A percentile compares a stretch with the other conserved stretches of the same genome.
phyloP scores from a whole-genome alignment of 192 early-diverging fungal genomes.

The Dissophora globulifera region DNA sequence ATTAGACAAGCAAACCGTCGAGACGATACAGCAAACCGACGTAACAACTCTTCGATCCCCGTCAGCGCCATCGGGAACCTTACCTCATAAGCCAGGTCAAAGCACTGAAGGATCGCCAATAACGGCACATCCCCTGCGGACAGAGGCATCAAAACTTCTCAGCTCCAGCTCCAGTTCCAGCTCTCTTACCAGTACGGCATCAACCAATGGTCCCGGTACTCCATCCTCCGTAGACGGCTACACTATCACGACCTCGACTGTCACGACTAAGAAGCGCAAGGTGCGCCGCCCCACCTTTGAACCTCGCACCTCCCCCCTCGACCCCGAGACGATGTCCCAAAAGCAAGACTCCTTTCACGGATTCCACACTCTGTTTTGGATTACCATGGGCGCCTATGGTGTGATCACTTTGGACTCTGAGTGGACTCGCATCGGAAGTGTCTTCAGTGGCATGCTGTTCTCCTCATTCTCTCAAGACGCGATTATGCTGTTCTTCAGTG shows the following conservation, averaged over 20 bases:
- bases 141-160: not conserved
- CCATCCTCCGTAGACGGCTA: constrained; percentile 25
- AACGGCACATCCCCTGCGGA: not conserved
- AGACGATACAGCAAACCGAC: not conserved
- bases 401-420: constrained; percentile 64
- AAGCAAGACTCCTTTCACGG: constrained; percentile 68
- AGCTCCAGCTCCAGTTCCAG: constrained; percentile 7
- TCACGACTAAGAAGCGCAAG: constrained; percentile 33
- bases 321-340: constrained; percentile 48
- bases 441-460: constrained; percentile 58
- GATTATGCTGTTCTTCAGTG: constrained; percentile 73
- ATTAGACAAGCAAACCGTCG: not conserved
- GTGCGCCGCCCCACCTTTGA: constrained; percentile 52
- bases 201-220: constrained; percentile 24
- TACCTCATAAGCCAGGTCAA: constrained; percentile 2
- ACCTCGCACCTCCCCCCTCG: constrained; percentile 52
- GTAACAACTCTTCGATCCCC: constrained; percentile 12
- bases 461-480: constrained; percentile 71
- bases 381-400: constrained; percentile 78
- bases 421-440: constrained; percentile 61
- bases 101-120: not conserved
- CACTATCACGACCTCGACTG: constrained; percentile 24
- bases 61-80: constrained; percentile 11
- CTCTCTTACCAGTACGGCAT: constrained; percentile 19
- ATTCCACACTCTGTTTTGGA: constrained; percentile 88